Percentiles rank a stretch among this genome's conserved stretches.
phyloP scores from a whole-genome alignment of 768 basidiomycete genomes.

The Amanita thiersii region DNA sequence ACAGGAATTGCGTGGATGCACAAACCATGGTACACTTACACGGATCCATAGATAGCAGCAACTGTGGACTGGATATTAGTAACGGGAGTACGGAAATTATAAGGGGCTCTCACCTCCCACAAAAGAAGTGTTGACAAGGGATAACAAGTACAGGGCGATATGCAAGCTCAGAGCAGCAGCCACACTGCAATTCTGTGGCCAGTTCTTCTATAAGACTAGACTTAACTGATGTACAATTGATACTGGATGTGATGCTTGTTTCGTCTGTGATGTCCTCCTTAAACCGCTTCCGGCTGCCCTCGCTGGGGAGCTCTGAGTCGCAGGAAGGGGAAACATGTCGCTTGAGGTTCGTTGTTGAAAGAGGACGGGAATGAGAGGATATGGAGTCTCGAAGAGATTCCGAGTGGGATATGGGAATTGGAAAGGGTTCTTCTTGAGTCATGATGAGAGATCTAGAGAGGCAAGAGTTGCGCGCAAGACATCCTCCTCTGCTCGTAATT shows the following conservation, averaged over 20 bases:
- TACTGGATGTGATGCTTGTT: neutral
- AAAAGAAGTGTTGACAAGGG: constrained; percentile 88
- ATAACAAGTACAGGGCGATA: constrained; percentile 76
- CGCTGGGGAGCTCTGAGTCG: constrained; percentile 33
- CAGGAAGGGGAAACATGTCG: constrained; percentile 57
- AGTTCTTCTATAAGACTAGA: constrained; percentile 48
- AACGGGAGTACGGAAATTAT: neutral
- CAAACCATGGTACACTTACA: constrained; percentile 39
- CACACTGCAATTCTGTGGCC: constrained; percentile 73
- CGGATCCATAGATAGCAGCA: constrained; percentile 80
- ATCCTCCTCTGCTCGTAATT: neutral
- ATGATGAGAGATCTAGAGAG: constrained; percentile 7
- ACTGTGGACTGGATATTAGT: constrained; percentile 25
- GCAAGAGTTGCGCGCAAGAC: neutral
- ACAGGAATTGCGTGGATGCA: no score
- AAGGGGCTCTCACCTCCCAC: constrained; percentile 56
- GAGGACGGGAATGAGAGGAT: neutral
- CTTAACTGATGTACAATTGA: constrained; percentile 10
- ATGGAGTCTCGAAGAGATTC: neutral
- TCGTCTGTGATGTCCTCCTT: constrained; percentile 31
- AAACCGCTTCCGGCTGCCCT: constrained; percentile 50
- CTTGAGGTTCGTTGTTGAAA: constrained; percentile 30
- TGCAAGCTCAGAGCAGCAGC: constrained; percentile 76
- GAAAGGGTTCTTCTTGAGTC: constrained; percentile 3
- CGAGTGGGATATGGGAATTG: neutral